phyloP scores from a whole-genome alignment of 805 yeast genomes.

The Starmerella sirachaensis region DNA sequence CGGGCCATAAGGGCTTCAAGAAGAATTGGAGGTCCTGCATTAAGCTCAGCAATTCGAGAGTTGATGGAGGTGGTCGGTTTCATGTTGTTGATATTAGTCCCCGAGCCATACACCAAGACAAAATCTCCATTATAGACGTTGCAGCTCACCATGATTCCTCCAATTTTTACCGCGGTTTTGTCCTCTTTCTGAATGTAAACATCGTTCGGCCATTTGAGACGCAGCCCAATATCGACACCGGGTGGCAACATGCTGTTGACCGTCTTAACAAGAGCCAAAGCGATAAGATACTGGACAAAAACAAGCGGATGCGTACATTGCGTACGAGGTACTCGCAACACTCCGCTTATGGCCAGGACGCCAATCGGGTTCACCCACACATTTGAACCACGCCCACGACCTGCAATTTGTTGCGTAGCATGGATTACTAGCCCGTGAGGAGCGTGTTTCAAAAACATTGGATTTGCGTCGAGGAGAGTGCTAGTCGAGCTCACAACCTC shows the following conservation, averaged over 20 bases:
- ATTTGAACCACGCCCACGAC: constrained; percentile 90
- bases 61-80: constrained; percentile 90
- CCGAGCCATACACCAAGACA: constrained; percentile 70
- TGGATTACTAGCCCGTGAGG: constrained; percentile 60
- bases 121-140: constrained; percentile 49
- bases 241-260: constrained; percentile 51
- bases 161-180: constrained; percentile 49
- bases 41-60: constrained; percentile 49
- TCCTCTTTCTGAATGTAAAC: constrained; percentile 47
- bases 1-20: constrained; percentile 50
- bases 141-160: constrained; percentile 78
- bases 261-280: constrained; percentile 74
- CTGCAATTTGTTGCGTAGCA: constrained; percentile 78
- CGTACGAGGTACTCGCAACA: constrained; percentile 45
- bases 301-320: constrained; percentile 50
- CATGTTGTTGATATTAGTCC: constrained; percentile 70
- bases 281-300: constrained; percentile 73
- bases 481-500: constrained; percentile 88
- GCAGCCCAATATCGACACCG: constrained; percentile 63
- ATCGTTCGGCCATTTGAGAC: constrained; percentile 96
- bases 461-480: constrained; percentile 63
- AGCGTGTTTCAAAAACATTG: constrained; percentile 40
- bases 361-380: constrained; percentile 94
- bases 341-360: constrained; percentile 68
- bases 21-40: constrained; percentile 39